Percentiles rank a stretch among this genome's conserved stretches.
These are phyloP conservation scores for Diaporthe humulicola DNA, from an alignment of 2,329 filamentous ascomycete genomes.

Conservation along the genomic window DNA sequence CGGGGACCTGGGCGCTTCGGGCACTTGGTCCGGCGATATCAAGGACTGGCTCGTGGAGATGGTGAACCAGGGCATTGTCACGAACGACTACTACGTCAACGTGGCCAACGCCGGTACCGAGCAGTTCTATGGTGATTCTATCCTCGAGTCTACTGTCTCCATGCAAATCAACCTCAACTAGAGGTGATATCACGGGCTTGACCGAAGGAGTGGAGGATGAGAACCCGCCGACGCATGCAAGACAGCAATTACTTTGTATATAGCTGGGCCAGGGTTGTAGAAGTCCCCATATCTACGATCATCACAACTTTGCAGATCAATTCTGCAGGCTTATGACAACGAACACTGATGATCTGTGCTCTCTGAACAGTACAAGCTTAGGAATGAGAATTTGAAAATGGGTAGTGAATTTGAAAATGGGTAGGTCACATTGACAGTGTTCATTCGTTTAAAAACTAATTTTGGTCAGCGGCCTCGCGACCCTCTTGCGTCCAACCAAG, in stretches of 20 bases:
- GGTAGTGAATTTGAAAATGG: background rate
- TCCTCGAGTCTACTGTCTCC: conserved; percentile 26
- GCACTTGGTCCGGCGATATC: conserved; percentile 30
- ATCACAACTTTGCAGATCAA: background rate
- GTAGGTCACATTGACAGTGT: background rate
- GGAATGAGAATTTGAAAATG: background rate
- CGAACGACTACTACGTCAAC: conserved; percentile 32
- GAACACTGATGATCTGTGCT: background rate
- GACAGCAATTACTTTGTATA: background rate
- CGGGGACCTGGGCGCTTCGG: conserved; percentile 24
- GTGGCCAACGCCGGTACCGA: conserved; percentile 33
- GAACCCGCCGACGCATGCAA: background rate
- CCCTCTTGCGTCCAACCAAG: background rate
- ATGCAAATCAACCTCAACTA: conserved; percentile 28
- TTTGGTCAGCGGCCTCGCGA: background rate
- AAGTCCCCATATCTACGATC: too few relatives aligned
- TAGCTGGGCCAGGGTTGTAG: background rate
- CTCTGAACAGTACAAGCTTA: background rate
- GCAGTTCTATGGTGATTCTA: conserved; percentile 35
- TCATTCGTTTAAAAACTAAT: background rate
- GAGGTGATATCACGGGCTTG: background rate
- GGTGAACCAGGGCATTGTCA: conserved; percentile 30
- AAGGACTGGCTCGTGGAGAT: conserved; percentile 34
- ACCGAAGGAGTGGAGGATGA: background rate
- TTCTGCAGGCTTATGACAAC: too few relatives aligned